Evolutionary conservation across 1,284 basidiomycete genomes (phyloP).

Genomic region (Kalmanozyma brasiliensis): DNA sequence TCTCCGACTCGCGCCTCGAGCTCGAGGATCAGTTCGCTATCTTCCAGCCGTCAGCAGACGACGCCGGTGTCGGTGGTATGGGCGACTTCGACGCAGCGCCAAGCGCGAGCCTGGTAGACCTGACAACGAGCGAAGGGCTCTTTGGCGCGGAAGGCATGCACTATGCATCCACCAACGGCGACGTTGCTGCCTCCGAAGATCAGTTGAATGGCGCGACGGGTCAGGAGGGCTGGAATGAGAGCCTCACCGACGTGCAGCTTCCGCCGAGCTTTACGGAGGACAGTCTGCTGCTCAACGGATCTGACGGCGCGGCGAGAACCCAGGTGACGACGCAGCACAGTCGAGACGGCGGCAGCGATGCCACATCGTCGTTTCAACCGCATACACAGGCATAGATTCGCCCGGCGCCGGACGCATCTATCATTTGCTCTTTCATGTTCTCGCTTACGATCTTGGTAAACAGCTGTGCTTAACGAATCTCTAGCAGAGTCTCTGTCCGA

Average conservation of each 20-base stretch:
- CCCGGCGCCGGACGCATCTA: too few species aligned
- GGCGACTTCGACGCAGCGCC: constrained; percentile 1
- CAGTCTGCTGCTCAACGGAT: constrained; percentile 4
- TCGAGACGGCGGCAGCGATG: background rate
- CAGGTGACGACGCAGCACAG: background rate
- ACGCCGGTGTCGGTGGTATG: background rate
- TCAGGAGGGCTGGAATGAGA: background rate
- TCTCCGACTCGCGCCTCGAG: constrained; percentile 17
- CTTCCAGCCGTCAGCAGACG: background rate
- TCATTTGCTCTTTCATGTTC: background rate
- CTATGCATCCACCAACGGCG: too few species aligned
- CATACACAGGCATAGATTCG: constrained; percentile 32
- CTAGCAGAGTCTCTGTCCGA: too few species aligned
- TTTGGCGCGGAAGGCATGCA: background rate
- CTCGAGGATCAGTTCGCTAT: constrained; percentile 34
- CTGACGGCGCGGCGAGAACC: background rate
- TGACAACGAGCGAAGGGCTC: background rate
- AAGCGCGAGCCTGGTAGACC: background rate
- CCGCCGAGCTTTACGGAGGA: constrained; percentile 8
- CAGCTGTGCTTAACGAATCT: too few species aligned
- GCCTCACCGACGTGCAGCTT: constrained; percentile 7
- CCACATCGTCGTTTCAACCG: constrained; percentile 9
- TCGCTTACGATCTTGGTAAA: too few species aligned
- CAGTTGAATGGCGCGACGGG: background rate
- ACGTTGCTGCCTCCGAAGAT: too few species aligned